Conservation (phyloP, 2,329 filamentous ascomycete species). For the Aspergillus phoenicis region DNA sequence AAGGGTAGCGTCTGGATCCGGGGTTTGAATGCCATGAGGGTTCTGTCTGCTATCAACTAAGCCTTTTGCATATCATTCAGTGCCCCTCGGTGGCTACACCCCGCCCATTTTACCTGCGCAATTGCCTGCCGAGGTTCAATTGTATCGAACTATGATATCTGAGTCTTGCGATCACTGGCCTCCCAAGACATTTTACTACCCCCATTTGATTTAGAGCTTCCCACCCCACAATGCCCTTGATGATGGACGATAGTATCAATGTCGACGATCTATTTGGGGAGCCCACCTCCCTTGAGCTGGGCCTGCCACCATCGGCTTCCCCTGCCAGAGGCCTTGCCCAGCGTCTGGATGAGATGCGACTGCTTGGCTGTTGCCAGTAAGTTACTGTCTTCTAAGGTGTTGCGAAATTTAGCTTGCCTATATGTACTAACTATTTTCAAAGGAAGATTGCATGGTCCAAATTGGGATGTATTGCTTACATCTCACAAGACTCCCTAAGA, state of each 20-base stretch:
- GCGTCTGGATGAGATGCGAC: conserved; percentile 74
- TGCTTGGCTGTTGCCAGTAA: conserved; percentile 80
- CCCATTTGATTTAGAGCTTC: neutral
- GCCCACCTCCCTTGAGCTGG: conserved; percentile 59
- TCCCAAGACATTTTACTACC: neutral
- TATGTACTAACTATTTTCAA: conserved; percentile 24
- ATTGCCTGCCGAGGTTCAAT: neutral
- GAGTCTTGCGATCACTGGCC: conserved; percentile 9
- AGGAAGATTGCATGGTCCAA: conserved; percentile 88
- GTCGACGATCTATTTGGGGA: conserved; percentile 78
- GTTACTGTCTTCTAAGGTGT: conserved; percentile 34
- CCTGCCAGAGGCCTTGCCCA: conserved; percentile 68
- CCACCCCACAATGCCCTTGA: conserved; percentile 49
- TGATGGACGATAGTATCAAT: conserved; percentile 61
- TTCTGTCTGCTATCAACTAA: neutral
- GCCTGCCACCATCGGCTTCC: conserved; percentile 53
- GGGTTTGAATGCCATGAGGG: neutral
- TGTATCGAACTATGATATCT: conserved; percentile 16
- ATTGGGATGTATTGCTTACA: conserved; percentile 79
- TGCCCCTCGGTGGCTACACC: neutral
- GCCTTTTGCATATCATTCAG: neutral
- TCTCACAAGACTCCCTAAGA: conserved; percentile 69
- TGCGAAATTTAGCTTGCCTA: neutral
- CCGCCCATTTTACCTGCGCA: neutral
- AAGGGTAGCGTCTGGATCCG: conserved; percentile 1